Conservation (phyloP, 2,329 filamentous ascomycete species). For the Trichophaea hybrida region DNA sequence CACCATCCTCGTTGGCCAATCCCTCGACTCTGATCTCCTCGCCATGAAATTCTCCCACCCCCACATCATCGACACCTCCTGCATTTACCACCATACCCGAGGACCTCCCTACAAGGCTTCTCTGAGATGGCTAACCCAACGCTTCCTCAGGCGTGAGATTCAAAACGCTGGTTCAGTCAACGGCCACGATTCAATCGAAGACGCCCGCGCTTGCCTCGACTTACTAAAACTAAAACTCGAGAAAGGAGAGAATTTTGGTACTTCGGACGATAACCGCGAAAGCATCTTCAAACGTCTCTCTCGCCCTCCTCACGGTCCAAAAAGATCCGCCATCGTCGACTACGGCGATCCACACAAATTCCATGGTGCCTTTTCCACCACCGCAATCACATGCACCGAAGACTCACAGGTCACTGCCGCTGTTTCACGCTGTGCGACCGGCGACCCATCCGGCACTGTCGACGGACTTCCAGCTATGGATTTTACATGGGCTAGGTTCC, state of each 20-base stretch:
- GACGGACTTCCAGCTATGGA: constrained; percentile 39
- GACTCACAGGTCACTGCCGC: constrained; percentile 45
- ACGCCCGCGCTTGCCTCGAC: constrained; percentile 79
- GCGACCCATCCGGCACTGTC: constrained; percentile 30
- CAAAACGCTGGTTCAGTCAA: constrained; percentile 55
- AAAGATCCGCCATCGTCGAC: constrained; percentile 65
- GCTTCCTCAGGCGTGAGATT: constrained; percentile 74
- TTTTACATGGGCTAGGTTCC: constrained; percentile 52
- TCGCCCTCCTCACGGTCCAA: constrained; percentile 43
- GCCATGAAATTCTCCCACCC: constrained; percentile 79
- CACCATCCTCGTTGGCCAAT: constrained; percentile 66
- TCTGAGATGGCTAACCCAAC: constrained; percentile 75
- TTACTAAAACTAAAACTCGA: constrained; percentile 93
- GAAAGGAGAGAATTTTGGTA: constrained; percentile 75
- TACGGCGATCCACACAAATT: constrained; percentile 66
- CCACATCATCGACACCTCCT: constrained; percentile 80
- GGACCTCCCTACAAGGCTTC: constrained; percentile 82
- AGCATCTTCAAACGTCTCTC: constrained; percentile 76
- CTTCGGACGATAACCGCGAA: constrained; percentile 62
- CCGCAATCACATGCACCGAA: constrained; percentile 42
- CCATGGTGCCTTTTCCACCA: constrained; percentile 42
- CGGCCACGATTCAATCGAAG: constrained; percentile 86
- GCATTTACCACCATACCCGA: constrained; percentile 79
- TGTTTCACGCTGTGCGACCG: constrained; percentile 39
- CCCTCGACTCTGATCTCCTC: constrained; percentile 67